phyloP scores from a whole-genome alignment of 805 yeast genomes.

The Sugiyamaella marilandica region DNA sequence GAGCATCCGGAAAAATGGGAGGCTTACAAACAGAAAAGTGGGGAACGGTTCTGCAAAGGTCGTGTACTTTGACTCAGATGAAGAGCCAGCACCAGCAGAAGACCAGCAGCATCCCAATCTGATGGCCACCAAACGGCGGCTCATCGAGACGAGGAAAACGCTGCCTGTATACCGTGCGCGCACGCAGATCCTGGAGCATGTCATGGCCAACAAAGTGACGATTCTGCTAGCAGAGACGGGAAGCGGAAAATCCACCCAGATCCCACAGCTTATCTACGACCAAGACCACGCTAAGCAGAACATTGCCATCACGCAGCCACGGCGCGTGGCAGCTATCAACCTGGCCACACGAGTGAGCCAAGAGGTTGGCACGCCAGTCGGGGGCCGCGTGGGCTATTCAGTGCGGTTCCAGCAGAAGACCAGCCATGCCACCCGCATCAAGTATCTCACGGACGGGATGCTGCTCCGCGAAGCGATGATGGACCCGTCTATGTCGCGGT shows the following conservation, averaged over 20 bases:
- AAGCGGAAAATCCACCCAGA: constrained; percentile 95
- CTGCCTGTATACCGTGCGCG: constrained; percentile 76
- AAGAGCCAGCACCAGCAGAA: constrained; percentile 13
- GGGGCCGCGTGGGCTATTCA: constrained; percentile 84
- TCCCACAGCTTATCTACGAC: constrained; percentile 82
- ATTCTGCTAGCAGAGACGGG: constrained; percentile 95
- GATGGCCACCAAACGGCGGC: not conserved
- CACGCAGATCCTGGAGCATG: constrained; percentile 52
- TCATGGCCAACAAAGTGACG: constrained; percentile 58
- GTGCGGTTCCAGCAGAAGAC: constrained; percentile 83
- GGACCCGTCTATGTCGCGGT: constrained; percentile 56
- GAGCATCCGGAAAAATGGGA: not conserved
- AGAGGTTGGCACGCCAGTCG: constrained; percentile 73
- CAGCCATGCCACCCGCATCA: constrained; percentile 56
- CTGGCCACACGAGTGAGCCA: constrained; percentile 89
- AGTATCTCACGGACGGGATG: constrained; percentile 97
- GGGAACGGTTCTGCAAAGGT: not conserved
- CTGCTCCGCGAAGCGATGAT: constrained; percentile 83
- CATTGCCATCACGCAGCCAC: constrained; percentile 93
- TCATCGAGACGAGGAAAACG: constrained; percentile 37
- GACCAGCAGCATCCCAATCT: not conserved
- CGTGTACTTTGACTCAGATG: constrained; percentile 21
- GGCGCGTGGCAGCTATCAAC: constrained; percentile 95
- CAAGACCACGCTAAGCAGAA: constrained; percentile 38
- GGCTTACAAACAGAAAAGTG: not conserved